A percentile compares a stretch with the other conserved stretches of the same genome.
These are phyloP conservation scores for Dalechampia spathulata DNA, from an alignment of 441 rosid genomes.

Conservation along the genomic window DNA sequence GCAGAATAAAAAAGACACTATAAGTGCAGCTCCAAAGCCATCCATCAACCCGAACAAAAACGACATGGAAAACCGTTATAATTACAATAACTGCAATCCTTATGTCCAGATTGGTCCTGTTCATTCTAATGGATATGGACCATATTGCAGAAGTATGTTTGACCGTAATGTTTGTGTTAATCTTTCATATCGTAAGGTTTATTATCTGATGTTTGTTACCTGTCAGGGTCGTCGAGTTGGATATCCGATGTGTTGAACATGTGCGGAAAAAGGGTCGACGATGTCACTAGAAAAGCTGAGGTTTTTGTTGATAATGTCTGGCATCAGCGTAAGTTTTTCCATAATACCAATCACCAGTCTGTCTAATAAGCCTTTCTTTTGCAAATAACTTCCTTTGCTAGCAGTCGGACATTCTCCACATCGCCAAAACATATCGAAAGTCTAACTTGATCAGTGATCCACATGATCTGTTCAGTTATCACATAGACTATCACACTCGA, in stretches of 20 bases:
- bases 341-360: too few species aligned
- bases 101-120: conserved; percentile 35
- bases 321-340: conserved; percentile 60
- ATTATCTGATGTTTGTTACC: not conserved
- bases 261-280: conserved; percentile 51
- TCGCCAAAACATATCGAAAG: too few species aligned
- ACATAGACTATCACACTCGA: too few species aligned
- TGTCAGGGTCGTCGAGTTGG: conserved; percentile 48
- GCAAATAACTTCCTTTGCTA: not conserved
- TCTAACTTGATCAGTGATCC: too few species aligned
- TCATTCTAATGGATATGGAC: conserved; percentile 19
- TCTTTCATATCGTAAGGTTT: conserved; percentile 1
- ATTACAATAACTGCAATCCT: conserved; percentile 29
- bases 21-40: not conserved
- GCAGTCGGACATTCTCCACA: too few species aligned
- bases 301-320: conserved; percentile 49
- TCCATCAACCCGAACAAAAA: not conserved
- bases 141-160: conserved; percentile 10
- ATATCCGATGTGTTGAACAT: conserved; percentile 42
- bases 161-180: not conserved
- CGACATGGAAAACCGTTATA: conserved; percentile 11
- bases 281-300: conserved; percentile 48
- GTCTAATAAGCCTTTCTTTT: too few species aligned
- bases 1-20: not conserved
- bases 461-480: too few species aligned